A percentile compares a stretch with the other conserved stretches of the same genome.
phyloP scores from a whole-genome alignment of 2,329 filamentous ascomycete genomes.

The Coniochaeta prunicola region DNA sequence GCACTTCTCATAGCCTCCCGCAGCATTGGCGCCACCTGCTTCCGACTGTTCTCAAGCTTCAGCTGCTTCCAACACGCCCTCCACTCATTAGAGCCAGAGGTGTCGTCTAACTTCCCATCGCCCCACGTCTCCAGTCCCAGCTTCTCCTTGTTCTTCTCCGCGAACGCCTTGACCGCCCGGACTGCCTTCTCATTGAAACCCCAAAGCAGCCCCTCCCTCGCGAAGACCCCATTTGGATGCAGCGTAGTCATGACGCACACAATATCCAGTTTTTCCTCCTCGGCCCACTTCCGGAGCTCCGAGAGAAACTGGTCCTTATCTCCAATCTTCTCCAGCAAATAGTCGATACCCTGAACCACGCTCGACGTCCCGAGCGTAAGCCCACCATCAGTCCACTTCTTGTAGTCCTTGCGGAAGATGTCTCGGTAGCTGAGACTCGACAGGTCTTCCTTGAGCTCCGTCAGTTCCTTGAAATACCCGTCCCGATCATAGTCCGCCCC shows the following conservation, averaged over 20 bases:
- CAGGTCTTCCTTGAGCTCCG: constrained; percentile 61
- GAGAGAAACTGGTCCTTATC: constrained; percentile 36
- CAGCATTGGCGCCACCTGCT: constrained; percentile 62
- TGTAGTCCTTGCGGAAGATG: constrained; percentile 76
- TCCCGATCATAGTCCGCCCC: constrained; percentile 38
- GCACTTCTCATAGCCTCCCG: constrained; percentile 43
- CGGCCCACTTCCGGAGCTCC: constrained; percentile 43
- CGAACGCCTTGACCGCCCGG: constrained; percentile 48
- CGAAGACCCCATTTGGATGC: constrained; percentile 45
- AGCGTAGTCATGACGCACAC: constrained; percentile 65
- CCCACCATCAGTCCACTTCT: constrained; percentile 59
- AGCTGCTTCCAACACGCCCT: constrained; percentile 62
- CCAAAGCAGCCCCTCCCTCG: constrained; percentile 63
- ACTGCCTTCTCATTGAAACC: constrained; percentile 43
- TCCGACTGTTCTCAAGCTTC: constrained; percentile 53
- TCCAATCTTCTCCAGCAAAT: constrained; percentile 47
- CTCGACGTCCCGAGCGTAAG: constrained; percentile 60
- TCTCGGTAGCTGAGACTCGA: constrained; percentile 53
- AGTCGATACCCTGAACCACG: constrained; percentile 55
- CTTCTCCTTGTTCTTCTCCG: constrained; percentile 29
- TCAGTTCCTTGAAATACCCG: constrained; percentile 52
- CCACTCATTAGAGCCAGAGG: constrained; percentile 29
- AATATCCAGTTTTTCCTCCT: constrained; percentile 53
- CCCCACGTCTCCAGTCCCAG: constrained; percentile 52
- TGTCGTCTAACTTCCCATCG: constrained; percentile 37